Base-by-base conservation (phyloP, 176 grass and related monocot species). In the Calamus simplicifolius region DNA sequence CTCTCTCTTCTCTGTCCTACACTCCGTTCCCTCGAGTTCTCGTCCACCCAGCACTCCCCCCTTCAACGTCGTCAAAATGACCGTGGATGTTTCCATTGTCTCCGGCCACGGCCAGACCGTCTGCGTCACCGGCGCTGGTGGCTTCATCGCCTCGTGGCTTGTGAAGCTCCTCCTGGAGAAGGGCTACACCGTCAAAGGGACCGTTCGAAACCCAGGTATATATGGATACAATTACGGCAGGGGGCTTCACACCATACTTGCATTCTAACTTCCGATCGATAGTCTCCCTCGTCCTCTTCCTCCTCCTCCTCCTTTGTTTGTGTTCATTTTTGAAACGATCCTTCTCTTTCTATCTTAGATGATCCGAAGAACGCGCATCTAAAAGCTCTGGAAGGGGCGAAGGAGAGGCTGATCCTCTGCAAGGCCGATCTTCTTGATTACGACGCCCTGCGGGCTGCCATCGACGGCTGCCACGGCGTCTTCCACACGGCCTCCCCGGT, bases 401-500 rank as follows among this genome's bases (percentile, higher is more conserved):
- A 64, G 48, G 83, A 96, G 76, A 13, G 83, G 68, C 76, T 96
- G 17, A 52, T 31, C 48, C 80, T 90, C 51, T 71, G 77, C 77
- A 31, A 51, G 63, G 91, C 80, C 5, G 91, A 96, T 64, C 79
- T 96, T 31, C 75, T 96, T 62, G 91, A 96, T 77, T 67, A 19
- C 58, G 77, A 51, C 26, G 73, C 83, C 19, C 74, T 96, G 25
- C 62, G 64, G 5, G 66, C 48, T 0, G 86, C 91, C 61, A 56
- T 96, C 73, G 49, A 59, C 29, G 80, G 86, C 21, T 90, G 91
- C 68, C 73, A 90, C 27, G 86, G 86, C 64, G 91, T 96, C 15
- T 96, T 96, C 71, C 91, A 96, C 68, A 72, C 86, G 19, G 86
- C 83, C 6, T 96, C 71, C 43, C 91, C 91, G 7, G 77, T 96